These are phyloP conservation scores for Lyophyllum semitale DNA, from an alignment of 768 basidiomycete genomes.

Conservation along the genomic window DNA sequence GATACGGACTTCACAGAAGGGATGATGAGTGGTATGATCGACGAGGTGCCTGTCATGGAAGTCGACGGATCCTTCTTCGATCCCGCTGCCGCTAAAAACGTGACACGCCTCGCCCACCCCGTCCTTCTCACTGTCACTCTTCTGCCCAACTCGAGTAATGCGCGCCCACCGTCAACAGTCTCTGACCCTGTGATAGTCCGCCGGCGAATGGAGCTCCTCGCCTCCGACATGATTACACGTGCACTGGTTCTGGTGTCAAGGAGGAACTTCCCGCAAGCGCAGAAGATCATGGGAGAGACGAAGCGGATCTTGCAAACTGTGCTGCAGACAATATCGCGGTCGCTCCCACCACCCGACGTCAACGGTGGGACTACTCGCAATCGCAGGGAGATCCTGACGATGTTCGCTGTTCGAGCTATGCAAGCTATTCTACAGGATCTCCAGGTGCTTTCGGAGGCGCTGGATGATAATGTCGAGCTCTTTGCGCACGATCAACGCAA, in stretches of 20 bases:
- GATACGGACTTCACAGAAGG: slow-evolving; percentile 82
- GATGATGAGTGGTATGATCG: slow-evolving; percentile 96
- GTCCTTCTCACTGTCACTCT: slow-evolving; percentile 94
- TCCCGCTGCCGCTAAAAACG: slow-evolving; percentile 79
- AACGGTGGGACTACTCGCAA: slow-evolving; percentile 60
- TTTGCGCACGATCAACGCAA: slow-evolving; percentile 95
- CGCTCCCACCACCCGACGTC: slow-evolving; percentile 58
- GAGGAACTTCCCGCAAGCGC: slow-evolving; percentile 88
- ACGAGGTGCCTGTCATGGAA: slow-evolving; percentile 95
- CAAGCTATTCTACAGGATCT: slow-evolving; percentile 86
- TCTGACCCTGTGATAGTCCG: slow-evolving; percentile 91
- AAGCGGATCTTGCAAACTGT: slow-evolving; percentile 92
- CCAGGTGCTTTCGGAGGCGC: slow-evolving; percentile 80
- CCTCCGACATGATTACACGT: slow-evolving; percentile 96
- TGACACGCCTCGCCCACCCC: slow-evolving; percentile 89
- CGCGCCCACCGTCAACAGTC: slow-evolving; percentile 45
- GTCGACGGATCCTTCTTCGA: slow-evolving; percentile 96
- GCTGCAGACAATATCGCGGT: slow-evolving; percentile 78
- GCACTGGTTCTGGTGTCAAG: slow-evolving; percentile 89
- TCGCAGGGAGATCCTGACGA: slow-evolving; percentile 74
- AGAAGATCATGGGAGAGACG: slow-evolving; percentile 88
- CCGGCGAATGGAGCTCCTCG: slow-evolving; percentile 93
- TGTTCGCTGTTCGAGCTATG: slow-evolving; percentile 77
- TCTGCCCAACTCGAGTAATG: slow-evolving; percentile 53
- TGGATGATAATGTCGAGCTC: slow-evolving; percentile 87